Percentiles rank a stretch among this genome's conserved stretches.
These are phyloP conservation scores for Dendrocalamus latiflorus DNA, from an alignment of 202 grass and related monocot species.

Conservation along the genomic window DNA sequence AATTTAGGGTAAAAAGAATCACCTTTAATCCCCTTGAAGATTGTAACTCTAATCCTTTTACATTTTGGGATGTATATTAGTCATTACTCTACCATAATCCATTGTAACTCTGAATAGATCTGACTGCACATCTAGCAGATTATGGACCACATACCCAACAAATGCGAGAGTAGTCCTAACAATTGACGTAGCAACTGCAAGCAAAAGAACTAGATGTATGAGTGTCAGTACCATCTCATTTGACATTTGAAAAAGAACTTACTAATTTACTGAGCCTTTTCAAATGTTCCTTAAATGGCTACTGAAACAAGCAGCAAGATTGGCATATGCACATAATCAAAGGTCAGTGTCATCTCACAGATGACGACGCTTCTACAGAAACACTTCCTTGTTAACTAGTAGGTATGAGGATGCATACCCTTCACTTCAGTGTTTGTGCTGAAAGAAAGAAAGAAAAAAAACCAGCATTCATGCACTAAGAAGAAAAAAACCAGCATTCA, in stretches of 20 bases:
- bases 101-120: neutral
- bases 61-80: neutral
- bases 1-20: neutral
- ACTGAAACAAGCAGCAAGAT: conserved; percentile 8
- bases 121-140: neutral
- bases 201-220: neutral
- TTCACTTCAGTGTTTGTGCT: neutral
- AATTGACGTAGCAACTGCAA: conserved; percentile 17
- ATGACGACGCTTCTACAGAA: conserved; percentile 25
- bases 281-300: conserved; percentile 14
- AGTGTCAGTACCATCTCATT: conserved; percentile 4
- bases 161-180: neutral
- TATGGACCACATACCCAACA: conserved; percentile 15
- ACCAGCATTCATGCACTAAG: neutral
- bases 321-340: neutral
- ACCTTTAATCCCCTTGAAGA: neutral
- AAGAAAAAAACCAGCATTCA: neutral
- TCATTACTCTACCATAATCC: neutral
- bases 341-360: neutral
- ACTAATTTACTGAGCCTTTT: neutral
- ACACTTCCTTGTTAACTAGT: conserved; percentile 9
- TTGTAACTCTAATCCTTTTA: neutral
- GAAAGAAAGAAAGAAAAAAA: neutral
- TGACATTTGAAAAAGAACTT: neutral
- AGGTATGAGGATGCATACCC: conserved; percentile 33